Conservation (phyloP, 2,329 filamentous ascomycete genomes). For the Periconia macrospinosa region DNA sequence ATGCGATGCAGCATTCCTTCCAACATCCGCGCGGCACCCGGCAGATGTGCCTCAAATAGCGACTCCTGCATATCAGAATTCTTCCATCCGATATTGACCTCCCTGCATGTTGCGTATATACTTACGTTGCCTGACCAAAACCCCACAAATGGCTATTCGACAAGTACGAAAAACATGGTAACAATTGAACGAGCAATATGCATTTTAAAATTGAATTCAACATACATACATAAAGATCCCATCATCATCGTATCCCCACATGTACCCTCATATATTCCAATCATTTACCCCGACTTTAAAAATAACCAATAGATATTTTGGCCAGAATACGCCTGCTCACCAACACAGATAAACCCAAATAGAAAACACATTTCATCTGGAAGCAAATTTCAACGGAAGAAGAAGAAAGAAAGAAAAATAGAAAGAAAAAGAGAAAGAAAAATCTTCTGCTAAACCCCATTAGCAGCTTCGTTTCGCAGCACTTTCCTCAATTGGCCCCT, state of each 20-base stretch:
- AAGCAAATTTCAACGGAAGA: too few species aligned
- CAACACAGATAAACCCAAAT: background rate
- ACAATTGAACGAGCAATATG: background rate
- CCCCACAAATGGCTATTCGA: background rate
- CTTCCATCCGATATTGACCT: too few species aligned
- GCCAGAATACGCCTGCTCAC: too few species aligned
- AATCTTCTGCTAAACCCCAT: background rate
- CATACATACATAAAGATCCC: too few species aligned
- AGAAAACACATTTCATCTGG: background rate
- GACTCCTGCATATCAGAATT: too few species aligned
- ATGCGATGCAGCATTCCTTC: too few species aligned
- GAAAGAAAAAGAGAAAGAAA: too few species aligned
- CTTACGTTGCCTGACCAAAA: background rate
- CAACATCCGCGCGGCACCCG: background rate
- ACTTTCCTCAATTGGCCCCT: conserved; percentile 15
- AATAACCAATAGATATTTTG: background rate
- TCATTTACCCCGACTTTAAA: background rate
- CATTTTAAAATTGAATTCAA: too few species aligned
- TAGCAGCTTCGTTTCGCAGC: conserved; percentile 23
- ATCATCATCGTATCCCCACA: too few species aligned
- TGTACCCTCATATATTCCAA: background rate
- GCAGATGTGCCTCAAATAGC: background rate
- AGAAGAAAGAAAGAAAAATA: background rate
- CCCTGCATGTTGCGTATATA: too few species aligned
- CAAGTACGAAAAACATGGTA: too few species aligned